Conservation (phyloP, 1,284 basidiomycete species). For the Pulveroboletus sp. region DNA sequence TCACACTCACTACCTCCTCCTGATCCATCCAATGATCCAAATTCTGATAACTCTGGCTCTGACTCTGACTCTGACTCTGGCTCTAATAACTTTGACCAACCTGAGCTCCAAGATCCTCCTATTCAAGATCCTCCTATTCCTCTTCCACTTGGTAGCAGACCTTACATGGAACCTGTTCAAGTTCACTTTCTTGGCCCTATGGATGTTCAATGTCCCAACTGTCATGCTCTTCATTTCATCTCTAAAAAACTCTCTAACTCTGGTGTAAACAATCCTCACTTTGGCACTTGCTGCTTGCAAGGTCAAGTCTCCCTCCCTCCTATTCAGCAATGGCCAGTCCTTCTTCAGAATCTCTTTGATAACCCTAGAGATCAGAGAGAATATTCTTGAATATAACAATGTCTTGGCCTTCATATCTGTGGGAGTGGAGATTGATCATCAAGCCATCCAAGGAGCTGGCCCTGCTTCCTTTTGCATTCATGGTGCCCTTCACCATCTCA, state of each 20-base stretch:
- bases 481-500: background rate
- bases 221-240: constrained; percentile 23
- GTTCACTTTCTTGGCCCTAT: constrained; percentile 8
- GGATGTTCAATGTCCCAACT: constrained; percentile 21
- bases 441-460: background rate
- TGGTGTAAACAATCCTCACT: background rate
- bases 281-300: constrained; percentile 25
- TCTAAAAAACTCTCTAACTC: constrained; percentile 16
- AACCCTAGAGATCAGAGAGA: constrained; percentile 1
- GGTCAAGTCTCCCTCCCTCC: constrained; percentile 25
- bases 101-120: no score
- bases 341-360: constrained; percentile 14
- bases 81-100: no score
- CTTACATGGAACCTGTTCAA: constrained; percentile 4
- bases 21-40: no score
- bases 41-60: no score
- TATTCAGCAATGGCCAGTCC: constrained; percentile 16
- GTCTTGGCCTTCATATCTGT: background rate
- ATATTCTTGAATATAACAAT: background rate
- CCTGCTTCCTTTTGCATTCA: background rate
- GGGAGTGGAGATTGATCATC: background rate
- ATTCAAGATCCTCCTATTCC: no score
- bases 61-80: no score
- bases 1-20: no score
- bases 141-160: constrained; percentile 3